Base-by-base conservation (phyloP, 805 yeast species). In the Barnettozyma pratensis region DNA sequence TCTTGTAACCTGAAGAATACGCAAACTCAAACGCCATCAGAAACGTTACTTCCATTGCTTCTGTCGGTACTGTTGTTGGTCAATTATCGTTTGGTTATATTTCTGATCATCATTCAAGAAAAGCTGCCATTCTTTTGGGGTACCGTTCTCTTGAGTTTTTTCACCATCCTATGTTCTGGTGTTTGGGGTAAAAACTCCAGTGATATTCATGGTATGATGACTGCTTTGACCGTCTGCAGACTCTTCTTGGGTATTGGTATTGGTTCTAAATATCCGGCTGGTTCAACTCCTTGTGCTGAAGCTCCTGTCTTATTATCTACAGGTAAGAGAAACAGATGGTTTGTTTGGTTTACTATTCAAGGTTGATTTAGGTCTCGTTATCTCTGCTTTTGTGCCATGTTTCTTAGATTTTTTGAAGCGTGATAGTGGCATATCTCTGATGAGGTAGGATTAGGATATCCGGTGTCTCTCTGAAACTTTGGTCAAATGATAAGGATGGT, bases 241-340 rank as follows among this genome's bases (percentile, higher is more conserved):
- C 87, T 87, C 66, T 83, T 91, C 68, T 70, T 91, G 45, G 98
- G 98, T 69, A 73, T 88, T 54, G 95, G 91, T 59, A 87, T 92
- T 58, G 98, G 98, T 59, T 91, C 95, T 44, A 97, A 92, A 69
- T 91, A 91, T 63, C 96, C 97, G 41, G 85, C 95, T 11, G 91
- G 96, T 41, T 85, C 96, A 7, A 92, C 91, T 19, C 94, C 96
- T 36, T 88, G 95, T 57, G 90, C 97, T 32, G 97, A 91, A 68
- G 94, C 95, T 37, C 81, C 95, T 41, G 82, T 86, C 48, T 69
- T 79, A 53, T 71, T 90, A 57, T 87, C 91, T 14, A 74, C 80
- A n/a, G 96, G 96, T 50, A 75, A 77, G 51, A 84, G 97, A 72
- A 89, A 91, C 70, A 77, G 97, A 64, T 90, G 85, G 74, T 90